A percentile compares a stretch with the other conserved stretches of the same genome.
Evolutionary conservation across 2,329 filamentous ascomycete species (phyloP).

Genomic region (Claviceps africana): DNA sequence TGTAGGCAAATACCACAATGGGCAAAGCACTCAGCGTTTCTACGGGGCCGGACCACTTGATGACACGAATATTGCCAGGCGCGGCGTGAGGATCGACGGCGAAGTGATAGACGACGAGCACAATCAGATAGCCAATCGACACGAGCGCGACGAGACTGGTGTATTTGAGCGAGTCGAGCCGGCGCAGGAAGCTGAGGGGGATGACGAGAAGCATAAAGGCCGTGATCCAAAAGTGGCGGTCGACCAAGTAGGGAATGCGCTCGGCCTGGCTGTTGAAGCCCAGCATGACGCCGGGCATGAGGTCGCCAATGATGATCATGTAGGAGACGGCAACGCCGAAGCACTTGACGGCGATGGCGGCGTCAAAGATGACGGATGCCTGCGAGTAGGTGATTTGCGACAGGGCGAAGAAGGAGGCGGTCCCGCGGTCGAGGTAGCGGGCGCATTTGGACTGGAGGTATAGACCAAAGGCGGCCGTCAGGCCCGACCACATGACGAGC

Average conservation of each 20-base stretch:
- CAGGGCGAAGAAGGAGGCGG: constrained; percentile 87
- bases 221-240: constrained; percentile 95
- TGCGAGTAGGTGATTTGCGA: constrained; percentile 96
- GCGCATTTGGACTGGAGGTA: constrained; percentile 92
- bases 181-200: constrained; percentile 78
- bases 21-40: constrained; percentile 75
- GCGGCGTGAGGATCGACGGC: constrained; percentile 61
- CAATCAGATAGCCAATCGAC: constrained; percentile 85
- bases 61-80: constrained; percentile 58
- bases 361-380: constrained; percentile 87
- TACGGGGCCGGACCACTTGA: constrained; percentile 67
- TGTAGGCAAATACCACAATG: constrained; percentile 97
- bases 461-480: constrained; percentile 80
- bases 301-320: constrained; percentile 93
- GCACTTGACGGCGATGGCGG: constrained; percentile 92
- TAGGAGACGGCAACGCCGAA: constrained; percentile 97
- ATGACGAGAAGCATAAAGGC: constrained; percentile 96
- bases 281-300: constrained; percentile 87
- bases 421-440: constrained; percentile 78
- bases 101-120: constrained; percentile 90
- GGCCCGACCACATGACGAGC: constrained; percentile 81
- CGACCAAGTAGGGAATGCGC: constrained; percentile 57
- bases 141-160: constrained; percentile 84
- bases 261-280: constrained; percentile 59
- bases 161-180: constrained; percentile 92